Evolutionary conservation across 139 green algal genomes (phyloP).

Genomic region (Mesotaenium endlicherianum): DNA sequence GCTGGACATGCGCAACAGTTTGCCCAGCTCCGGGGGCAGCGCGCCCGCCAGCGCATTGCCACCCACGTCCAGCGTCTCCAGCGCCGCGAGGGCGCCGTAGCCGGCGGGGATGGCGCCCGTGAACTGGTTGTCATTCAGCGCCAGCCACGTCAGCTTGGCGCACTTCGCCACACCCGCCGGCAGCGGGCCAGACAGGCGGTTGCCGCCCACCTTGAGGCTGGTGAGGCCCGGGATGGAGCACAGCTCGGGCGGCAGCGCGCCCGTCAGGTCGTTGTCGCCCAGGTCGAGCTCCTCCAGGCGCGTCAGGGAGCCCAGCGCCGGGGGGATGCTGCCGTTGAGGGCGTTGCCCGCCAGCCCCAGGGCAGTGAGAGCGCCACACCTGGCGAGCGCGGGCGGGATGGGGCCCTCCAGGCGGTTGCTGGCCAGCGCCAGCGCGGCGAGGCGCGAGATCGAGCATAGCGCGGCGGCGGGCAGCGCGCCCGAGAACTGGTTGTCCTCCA

Average conservation of each 20-base stretch:
- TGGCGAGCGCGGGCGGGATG: slow-evolving; percentile 2
- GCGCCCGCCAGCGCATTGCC: slow-evolving; percentile 7
- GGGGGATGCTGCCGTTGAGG: slow-evolving; percentile 11
- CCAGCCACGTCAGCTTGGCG: not conserved
- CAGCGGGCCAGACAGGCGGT: not conserved
- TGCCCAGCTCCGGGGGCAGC: not conserved
- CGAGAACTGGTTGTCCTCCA: slow-evolving; percentile 32
- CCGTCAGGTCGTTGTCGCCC: slow-evolving; percentile 13
- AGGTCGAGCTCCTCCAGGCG: slow-evolving; percentile 8
- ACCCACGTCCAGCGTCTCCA: slow-evolving; percentile 5
- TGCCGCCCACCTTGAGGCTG: not conserved
- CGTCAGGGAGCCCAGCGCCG: not conserved
- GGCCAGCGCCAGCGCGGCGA: not conserved
- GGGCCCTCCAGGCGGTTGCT: not conserved
- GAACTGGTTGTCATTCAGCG: slow-evolving; percentile 2
- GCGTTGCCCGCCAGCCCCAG: slow-evolving; percentile 6
- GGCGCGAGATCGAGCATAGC: no score
- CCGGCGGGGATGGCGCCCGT: slow-evolving; percentile 9
- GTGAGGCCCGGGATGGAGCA: not conserved
- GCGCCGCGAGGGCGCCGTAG: not conserved
- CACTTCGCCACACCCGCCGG: no score
- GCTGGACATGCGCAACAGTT: no score
- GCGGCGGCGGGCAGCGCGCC: not conserved
- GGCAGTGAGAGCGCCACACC: not conserved
- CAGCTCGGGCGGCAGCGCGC: not conserved